Base-by-base conservation (phyloP, 2,329 filamentous ascomycete species). In the Thermoascus crustaceus region DNA sequence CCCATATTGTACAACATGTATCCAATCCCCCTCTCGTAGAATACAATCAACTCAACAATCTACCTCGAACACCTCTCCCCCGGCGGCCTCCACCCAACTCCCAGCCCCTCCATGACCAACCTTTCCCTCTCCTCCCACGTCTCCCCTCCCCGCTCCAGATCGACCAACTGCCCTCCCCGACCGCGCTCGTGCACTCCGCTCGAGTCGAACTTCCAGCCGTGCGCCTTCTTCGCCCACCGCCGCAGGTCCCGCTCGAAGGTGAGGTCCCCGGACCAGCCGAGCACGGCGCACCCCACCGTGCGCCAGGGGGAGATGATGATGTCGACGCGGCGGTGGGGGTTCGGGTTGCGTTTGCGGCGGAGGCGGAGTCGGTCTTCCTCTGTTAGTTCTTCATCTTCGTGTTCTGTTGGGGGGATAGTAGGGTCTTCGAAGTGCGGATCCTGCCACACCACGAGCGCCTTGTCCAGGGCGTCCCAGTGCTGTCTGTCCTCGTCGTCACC, bases 401-500 rank as follows among this genome's bases (percentile, higher is more conserved):
- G n/a, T n/a, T n/a, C 32, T 36, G n/a, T 34, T 14, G 18, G 31
- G 7, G 64, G 49, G 2, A 40, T 40, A 0, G 47, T 54, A 58
- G 46, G 32, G 64, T 64, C 9, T 39, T 55, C 55, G 45, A 66
- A 73, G 4, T 58, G 33, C 0, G 80, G 80, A 50, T 87, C 70
- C 54, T 94, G 85, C 89, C 89, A 96, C 0, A 95, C 86, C 1
- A 95, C 82, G 34, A 96, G 66, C 0, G 87, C 87, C 58, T 95
- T 95, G 58, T 96, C 88, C 1, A 96, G 71, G 0, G 79, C 85
- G 54, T 95, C 88, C 46, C 94, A 95, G 0, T 85, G 84, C 14
- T 70, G 64, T n/a, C 47, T 47, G 0, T 72, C 72, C 1, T 60
- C 53, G 8, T 54, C 51, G 5, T 62, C 56, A 4, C 57, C 60